A percentile compares a stretch with the other conserved stretches of the same genome.
Evolutionary conservation across 2,329 filamentous ascomycete species (phyloP).

Genomic region (Sclerotinia sclerotiorum): DNA sequence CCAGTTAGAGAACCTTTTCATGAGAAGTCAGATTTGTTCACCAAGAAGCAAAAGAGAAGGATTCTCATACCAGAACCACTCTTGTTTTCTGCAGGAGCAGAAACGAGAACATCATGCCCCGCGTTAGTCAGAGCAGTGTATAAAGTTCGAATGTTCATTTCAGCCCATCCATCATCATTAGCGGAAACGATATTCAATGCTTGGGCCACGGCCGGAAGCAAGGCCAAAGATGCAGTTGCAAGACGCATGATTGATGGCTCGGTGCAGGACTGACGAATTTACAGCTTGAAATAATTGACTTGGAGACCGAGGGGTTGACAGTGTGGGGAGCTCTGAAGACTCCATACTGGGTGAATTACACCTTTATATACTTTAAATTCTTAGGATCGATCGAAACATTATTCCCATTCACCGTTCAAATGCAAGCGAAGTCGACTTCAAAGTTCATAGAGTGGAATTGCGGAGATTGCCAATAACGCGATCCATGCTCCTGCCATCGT

Average conservation of each 20-base stretch:
- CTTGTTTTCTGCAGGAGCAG: constrained; percentile 8
- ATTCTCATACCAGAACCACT: constrained; percentile 6
- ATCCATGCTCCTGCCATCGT: not conserved
- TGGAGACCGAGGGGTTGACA: not conserved
- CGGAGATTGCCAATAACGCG: not conserved
- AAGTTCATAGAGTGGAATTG: not conserved
- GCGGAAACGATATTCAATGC: constrained; percentile 1
- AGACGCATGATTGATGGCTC: constrained; percentile 15
- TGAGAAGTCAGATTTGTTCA: not conserved
- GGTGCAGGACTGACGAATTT: not conserved
- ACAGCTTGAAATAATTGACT: not conserved
- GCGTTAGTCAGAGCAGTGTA: constrained; percentile 4
- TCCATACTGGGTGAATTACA: not conserved
- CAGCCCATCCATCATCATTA: constrained; percentile 13
- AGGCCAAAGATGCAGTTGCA: constrained; percentile 1
- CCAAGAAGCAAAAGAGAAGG: not conserved
- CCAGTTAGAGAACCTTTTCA: constrained; percentile 1
- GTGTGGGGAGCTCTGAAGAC: not conserved
- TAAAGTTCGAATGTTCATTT: constrained; percentile 10
- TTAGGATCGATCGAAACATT: not conserved
- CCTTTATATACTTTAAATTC: not conserved
- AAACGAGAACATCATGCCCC: constrained; percentile 17
- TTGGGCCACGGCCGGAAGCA: constrained; percentile 7
- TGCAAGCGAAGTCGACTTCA: not conserved
- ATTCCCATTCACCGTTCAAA: not conserved